Evolutionary conservation across 23 red algal genomes (phyloP).

Genomic region (Gracilaria caudata): DNA sequence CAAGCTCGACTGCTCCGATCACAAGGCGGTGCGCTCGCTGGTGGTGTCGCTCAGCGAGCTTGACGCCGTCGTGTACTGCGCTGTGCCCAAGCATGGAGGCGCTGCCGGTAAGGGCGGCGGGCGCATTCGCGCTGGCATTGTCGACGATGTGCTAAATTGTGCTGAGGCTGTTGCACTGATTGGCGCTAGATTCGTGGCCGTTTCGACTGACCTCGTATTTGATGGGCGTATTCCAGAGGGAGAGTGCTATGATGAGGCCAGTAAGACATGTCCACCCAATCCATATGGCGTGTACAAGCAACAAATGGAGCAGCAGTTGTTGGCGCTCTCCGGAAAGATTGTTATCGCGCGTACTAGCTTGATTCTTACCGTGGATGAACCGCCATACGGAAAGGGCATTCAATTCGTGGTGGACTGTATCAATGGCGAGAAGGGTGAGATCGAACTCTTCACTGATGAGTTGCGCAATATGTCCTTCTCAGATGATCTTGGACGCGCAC

Average conservation of each 20-base stretch:
- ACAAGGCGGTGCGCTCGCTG: conserved; percentile 60
- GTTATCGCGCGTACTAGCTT: conserved; percentile 87
- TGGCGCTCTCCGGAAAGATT: conserved; percentile 48
- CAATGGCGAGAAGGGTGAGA: conserved; percentile 58
- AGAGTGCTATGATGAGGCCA: conserved; percentile 63
- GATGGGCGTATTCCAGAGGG: conserved; percentile 62
- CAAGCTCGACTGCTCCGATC: conserved; percentile 70
- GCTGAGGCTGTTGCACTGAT: conserved; percentile 60
- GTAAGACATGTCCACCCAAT: conserved; percentile 67
- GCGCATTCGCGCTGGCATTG: conserved; percentile 80
- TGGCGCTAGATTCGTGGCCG: conserved; percentile 77
- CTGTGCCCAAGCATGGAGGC: conserved; percentile 83
- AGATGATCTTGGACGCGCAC: conserved; percentile 84
- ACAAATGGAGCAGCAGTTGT: conserved; percentile 86
- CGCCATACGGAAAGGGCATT: conserved; percentile 73
- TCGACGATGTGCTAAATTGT: conserved; percentile 88
- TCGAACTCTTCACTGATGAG: conserved; percentile 94
- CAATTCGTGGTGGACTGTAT: conserved; percentile 80
- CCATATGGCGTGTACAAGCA: conserved; percentile 89
- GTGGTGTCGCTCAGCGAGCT: conserved; percentile 26
- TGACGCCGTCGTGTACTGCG: conserved; percentile 80
- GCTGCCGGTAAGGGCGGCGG: conserved; percentile 63
- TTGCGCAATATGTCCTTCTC: conserved; percentile 92
- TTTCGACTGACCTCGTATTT: conserved; percentile 89
- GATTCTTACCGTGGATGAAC: conserved; percentile 72